Evolutionary conservation across 1,284 basidiomycete genomes (phyloP), one percentile per base, ranked within the genome.

Genomic region (Xerocomus cyaneibrunnescens): DNA sequence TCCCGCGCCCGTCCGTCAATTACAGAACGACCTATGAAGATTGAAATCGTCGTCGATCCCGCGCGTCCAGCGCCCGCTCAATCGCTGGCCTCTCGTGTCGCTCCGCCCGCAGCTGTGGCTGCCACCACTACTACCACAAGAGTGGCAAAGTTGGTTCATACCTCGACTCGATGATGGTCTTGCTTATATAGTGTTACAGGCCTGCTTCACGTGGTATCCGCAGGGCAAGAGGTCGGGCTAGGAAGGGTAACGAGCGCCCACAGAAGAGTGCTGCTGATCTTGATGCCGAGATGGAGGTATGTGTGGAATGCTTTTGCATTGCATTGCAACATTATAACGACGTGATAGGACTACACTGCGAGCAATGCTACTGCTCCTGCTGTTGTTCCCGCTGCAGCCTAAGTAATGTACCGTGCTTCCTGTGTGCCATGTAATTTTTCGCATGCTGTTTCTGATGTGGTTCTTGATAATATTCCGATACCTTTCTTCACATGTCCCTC

Each of bases 11-110:
- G 64, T 62, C 64, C 62, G 63, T 62, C 64, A 56, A 63, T 58
- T 62, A 73, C 76, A 97, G 94, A 94, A 81, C 91, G 92, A 65
- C 91, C 94, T 23, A 96, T 99, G 91, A 96, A 94, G 80, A 94
- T 98, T 59, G 96, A 98, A 79, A 93, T 98, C 57, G 85, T 98
- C 41, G 82, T 98, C 68, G 92, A 96, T 77, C 94, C 94, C 22
- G 78, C 87, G 48, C 81, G 82, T 48, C 79, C 85, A n/a, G 78
- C 81, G 6, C 78, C 87, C 9, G 61, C 74, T 17, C 72, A 73
- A 21, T 76, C 84, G 3, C 78, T 95, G 58, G 84, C 80, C 19
- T 81, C 83, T 22, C 84, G 87, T 49, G 85, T 90, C 28, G 82
- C 87, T 3, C 79, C 86, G 42, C 77, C 79, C n/a, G 72, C 74